Base-by-base conservation (phyloP, 345 rosid genomes). In the Dipteronia dyeriana region DNA sequence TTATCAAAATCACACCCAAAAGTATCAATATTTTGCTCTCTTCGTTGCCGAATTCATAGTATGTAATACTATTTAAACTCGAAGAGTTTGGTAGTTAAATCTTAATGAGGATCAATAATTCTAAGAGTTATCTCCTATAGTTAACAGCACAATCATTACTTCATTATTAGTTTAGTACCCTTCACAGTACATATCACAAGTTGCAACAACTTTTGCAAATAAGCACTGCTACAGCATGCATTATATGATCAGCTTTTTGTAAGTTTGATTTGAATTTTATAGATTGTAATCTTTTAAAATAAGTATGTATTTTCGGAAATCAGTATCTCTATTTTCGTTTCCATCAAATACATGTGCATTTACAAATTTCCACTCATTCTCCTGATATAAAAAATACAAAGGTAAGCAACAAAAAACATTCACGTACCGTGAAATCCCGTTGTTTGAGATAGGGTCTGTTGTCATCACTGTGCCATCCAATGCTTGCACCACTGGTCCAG, bases 391-490 rank as follows among this genome's bases (percentile, higher is more conserved):
- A 56, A 56, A 57, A 71, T 54, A 39, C 19, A 17, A 31, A 31
- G 13, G 53, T 10, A 29, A 39, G 1, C 3, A 26, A 8, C 8
- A 25, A 54, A 34, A 25, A 49, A 34, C 20, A 59, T 13, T 12
- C 20, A 22, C 22, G 8, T 31, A 94, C 98, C 79, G 97, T 78
- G 77, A 89, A 95, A 81, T 92, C 87, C 4, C 98, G 80, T 75
- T 95, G 99, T 83, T 85, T 90, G 20, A 95, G 92, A 86, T 95
- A 92, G 10, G 86, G 82, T 81, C 92, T 85, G 82, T 95, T 94
- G 41, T 95, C 98, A 86, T 95, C 99, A 85, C 92, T 91, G 60
- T 95, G 99, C 98, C 98, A 96, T 9, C 97, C 99, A 72, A 94
- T 93, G 87, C 95, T 90, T 7, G 97, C 94, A 86, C 98, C 97